Evolutionary conservation across 768 basidiomycete species (phyloP).

Genomic region (Kwoniella bestiolae): DNA sequence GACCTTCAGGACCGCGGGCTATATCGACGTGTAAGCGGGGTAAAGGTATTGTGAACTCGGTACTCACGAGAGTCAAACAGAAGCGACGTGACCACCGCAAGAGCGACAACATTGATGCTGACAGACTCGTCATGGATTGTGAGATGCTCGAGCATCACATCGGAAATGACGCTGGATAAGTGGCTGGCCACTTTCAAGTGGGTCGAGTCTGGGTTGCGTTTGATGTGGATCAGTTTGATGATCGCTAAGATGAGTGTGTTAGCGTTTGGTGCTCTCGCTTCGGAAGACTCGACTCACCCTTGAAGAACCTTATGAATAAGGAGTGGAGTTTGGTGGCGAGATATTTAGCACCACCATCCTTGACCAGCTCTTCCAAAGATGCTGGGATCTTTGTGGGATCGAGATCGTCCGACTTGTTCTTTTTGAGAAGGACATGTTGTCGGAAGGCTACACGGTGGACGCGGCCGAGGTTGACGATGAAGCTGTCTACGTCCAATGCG

Average conservation of each 20-base stretch:
- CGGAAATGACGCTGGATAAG: constrained; percentile 71
- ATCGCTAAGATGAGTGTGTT: constrained; percentile 64
- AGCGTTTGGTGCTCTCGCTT: constrained; percentile 1
- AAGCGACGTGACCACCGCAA: constrained; percentile 63
- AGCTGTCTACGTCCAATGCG: constrained; percentile 69
- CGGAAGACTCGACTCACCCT: constrained; percentile 64
- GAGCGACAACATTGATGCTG: constrained; percentile 61
- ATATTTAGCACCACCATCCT: constrained; percentile 73
- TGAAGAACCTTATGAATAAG: constrained; percentile 79
- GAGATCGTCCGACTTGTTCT: constrained; percentile 61
- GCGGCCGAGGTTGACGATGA: constrained; percentile 73
- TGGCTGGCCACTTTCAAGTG: constrained; percentile 78
- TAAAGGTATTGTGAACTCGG: background rate
- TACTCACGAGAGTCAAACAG: constrained; percentile 66
- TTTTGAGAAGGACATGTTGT: constrained; percentile 82
- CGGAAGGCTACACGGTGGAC: constrained; percentile 81
- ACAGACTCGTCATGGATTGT: background rate
- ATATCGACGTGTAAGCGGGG: constrained; percentile 7
- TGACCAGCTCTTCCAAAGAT: background rate
- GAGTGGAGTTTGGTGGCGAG: constrained; percentile 76
- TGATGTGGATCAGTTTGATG: constrained; percentile 78
- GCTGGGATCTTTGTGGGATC: constrained; percentile 14
- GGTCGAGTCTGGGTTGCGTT: constrained; percentile 72
- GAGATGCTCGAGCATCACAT: constrained; percentile 74
- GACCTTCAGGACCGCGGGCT: constrained; percentile 78